Evolutionary conservation across 495 filamentous ascomycete species (phyloP), one percentile per base, ranked within the genome.

Genomic region (Durotheca rogersii): DNA sequence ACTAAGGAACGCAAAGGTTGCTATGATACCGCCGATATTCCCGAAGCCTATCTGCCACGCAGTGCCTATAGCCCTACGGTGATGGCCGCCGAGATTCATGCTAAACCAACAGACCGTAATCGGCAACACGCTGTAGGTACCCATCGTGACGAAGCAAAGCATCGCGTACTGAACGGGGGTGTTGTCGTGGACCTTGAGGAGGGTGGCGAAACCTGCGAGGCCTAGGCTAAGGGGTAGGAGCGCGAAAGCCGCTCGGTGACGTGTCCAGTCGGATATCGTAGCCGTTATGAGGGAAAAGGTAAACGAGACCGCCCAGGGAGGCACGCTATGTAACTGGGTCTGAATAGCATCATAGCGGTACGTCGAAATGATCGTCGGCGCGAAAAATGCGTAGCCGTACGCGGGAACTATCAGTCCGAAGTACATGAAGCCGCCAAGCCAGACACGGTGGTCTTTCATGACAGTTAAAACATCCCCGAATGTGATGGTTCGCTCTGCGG

Each of bases 1-100:
- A 5, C 65, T 56, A 17, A 93, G 56, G 67, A 97, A 98, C 0
- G 83, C 75, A 68, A 86, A 96, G 0, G 89, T 91, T 0, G 92
- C 79, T 45, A 96, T 90, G 55, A 98, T 94, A 10, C 92, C 93
- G 29, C 90, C 91, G 51, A 90, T 86, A 57, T 96, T 96, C n/a
- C 92, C 92, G 55, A 94, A 94, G 0, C 87, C 90, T 33, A 96
- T 73, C 64, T 95, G 90, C 86, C 86, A 96, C 5, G 88, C 93
- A 3, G 83, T 81, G 6, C 90, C 93, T 2, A 98, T 83, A 31
- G 85, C 76, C 11, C 90, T 79, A 1, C 90, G 79, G 45, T 90
- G 87, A 65, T 98, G 92, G 2, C 91, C 90, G 1, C 87, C 87
- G 15, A 95, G 70, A 55, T 95, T 96, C 82, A 95, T 95, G 52